Percentiles rank a stretch among this genome's conserved stretches.
phyloP scores from a whole-genome alignment of 139 green algal species.

The Eudorina sp. region DNA sequence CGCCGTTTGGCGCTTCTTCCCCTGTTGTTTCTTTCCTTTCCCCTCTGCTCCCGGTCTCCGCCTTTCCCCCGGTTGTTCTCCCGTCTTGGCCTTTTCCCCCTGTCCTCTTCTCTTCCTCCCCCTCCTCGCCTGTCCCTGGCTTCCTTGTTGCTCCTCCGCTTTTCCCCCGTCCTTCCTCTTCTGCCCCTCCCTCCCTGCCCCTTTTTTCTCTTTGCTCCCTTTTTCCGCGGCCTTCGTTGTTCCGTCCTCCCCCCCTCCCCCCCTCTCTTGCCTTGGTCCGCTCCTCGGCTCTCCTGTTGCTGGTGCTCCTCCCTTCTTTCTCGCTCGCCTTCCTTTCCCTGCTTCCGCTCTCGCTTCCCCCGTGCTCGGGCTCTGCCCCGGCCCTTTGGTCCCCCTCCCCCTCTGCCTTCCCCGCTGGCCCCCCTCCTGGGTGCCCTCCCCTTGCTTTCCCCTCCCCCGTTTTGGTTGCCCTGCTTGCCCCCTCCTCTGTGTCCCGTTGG shows the following conservation, averaged over 20 bases:
- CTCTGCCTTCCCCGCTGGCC: not conserved
- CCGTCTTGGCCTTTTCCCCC: not conserved
- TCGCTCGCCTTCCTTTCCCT: not conserved
- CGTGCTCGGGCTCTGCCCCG: not conserved
- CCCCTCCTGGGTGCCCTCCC: not conserved
- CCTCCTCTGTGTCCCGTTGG: not conserved
- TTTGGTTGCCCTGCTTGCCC: not conserved
- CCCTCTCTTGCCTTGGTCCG: not conserved
- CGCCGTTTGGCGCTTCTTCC: not conserved
- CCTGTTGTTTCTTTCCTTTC: not conserved
- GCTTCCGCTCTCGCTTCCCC: not conserved
- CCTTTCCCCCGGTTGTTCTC: not conserved
- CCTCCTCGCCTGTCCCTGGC: not conserved
- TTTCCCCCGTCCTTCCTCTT: not conserved
- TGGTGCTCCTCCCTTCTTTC: not conserved
- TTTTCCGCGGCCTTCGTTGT: not conserved
- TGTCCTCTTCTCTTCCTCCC: not conserved
- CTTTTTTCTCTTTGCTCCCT: not conserved
- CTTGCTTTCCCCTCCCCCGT: not conserved
- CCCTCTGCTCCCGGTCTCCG: not conserved
- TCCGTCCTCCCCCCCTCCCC: not conserved
- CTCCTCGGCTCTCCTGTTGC: not conserved
- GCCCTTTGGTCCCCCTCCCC: not conserved
- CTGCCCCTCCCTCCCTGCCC: not conserved
- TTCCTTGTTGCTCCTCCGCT: not conserved